Percentiles rank a stretch among this genome's conserved stretches.
These are phyloP conservation scores for Rhynchosporium graminicola DNA, from an alignment of 2,329 filamentous ascomycete species.

Conservation along the genomic window DNA sequence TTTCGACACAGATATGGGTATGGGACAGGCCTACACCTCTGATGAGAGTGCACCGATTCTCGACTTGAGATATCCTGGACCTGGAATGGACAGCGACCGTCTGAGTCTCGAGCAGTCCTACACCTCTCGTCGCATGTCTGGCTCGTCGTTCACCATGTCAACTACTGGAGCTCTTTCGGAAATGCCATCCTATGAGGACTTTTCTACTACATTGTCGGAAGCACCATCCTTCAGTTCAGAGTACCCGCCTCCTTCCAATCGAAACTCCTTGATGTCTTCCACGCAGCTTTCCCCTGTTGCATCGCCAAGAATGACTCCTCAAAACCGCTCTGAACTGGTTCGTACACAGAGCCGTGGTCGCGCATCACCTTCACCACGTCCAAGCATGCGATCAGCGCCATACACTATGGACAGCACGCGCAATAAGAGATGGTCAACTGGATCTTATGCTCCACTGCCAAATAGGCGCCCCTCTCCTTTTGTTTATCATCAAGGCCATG, in stretches of 20 bases:
- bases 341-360: slow-evolving; percentile 67
- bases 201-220: slow-evolving; percentile 66
- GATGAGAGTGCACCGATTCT: slow-evolving; percentile 65
- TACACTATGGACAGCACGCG: slow-evolving; percentile 68
- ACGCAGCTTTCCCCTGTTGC: slow-evolving; percentile 72
- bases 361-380: slow-evolving; percentile 70
- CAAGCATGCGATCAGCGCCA: slow-evolving; percentile 66
- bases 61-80: slow-evolving; percentile 55
- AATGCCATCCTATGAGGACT: slow-evolving; percentile 70
- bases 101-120: slow-evolving; percentile 54
- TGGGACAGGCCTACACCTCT: slow-evolving; percentile 62
- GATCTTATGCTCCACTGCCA: slow-evolving; percentile 63
- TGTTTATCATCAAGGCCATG: slow-evolving; percentile 61
- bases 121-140: slow-evolving; percentile 65
- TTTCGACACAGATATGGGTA: slow-evolving; percentile 58
- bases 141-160: slow-evolving; percentile 73
- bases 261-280: slow-evolving; percentile 70
- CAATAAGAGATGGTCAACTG: slow-evolving; percentile 77
- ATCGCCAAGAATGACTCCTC: slow-evolving; percentile 66
- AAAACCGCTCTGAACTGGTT: slow-evolving; percentile 61
- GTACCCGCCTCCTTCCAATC: slow-evolving; percentile 66
- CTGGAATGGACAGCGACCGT: slow-evolving; percentile 52
- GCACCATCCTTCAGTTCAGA: slow-evolving; percentile 66
- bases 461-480: slow-evolving; percentile 60
- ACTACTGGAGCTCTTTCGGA: slow-evolving; percentile 66